These are phyloP conservation scores for Ceriops tagal DNA, from an alignment of 345 rosid species.

Conservation along the genomic window DNA sequence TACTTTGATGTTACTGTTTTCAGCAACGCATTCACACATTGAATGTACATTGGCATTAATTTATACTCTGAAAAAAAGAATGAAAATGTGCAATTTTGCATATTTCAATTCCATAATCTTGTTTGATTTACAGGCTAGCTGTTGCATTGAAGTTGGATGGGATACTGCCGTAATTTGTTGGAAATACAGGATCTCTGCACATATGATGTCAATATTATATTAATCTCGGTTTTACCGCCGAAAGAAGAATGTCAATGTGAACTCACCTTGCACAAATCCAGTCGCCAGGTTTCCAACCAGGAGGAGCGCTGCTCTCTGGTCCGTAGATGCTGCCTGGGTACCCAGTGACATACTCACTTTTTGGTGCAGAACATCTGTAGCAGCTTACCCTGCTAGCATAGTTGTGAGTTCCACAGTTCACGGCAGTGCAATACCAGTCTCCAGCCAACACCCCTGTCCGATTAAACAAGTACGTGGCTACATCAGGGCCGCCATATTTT, in stretches of 20 bases:
- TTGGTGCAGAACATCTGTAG: conserved; percentile 60
- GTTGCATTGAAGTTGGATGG: too few relatives aligned
- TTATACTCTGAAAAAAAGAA: too few relatives aligned
- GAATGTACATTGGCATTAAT: too few relatives aligned
- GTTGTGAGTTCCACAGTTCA: conserved; percentile 69
- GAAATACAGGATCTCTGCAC: too few relatives aligned
- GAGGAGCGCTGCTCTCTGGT: conserved; percentile 30
- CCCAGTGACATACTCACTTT: conserved; percentile 32
- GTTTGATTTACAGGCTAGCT: too few relatives aligned
- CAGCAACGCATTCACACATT: too few relatives aligned
- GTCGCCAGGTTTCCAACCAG: conserved; percentile 81
- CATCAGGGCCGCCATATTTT: conserved; percentile 70
- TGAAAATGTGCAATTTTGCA: too few relatives aligned
- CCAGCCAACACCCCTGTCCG: conserved; percentile 62
- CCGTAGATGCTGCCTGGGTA: conserved; percentile 3
- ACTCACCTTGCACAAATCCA: conserved; percentile 74
- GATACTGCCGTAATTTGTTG: too few relatives aligned
- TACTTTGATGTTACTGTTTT: too few relatives aligned
- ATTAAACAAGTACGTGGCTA: conserved; percentile 48
- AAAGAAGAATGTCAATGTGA: neutral
- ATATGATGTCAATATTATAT: neutral
- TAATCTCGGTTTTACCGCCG: neutral
- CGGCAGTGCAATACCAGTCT: conserved; percentile 67
- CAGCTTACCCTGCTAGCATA: conserved; percentile 73
- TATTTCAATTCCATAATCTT: too few relatives aligned